These are phyloP conservation scores for Populus davidiana DNA, from an alignment of 345 rosid genomes.

Conservation along the genomic window DNA sequence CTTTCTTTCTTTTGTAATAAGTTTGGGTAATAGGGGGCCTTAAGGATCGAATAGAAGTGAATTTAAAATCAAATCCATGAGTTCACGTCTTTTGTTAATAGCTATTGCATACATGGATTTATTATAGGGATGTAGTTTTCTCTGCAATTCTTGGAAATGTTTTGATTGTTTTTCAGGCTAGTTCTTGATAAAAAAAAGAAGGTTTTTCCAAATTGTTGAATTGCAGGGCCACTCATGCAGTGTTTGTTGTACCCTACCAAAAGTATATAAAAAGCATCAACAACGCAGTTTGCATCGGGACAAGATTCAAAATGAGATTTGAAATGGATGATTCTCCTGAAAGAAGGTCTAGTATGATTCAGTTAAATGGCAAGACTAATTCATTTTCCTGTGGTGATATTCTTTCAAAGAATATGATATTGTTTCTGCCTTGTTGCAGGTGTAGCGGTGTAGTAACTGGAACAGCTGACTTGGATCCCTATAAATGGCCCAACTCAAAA, in stretches of 20 bases:
- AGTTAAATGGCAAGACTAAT: not conserved
- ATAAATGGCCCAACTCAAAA: conserved; percentile 85
- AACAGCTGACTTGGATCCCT: conserved; percentile 66
- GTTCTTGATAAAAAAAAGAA: not conserved
- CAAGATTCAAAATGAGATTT: conserved; percentile 77
- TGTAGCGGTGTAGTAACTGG: conserved; percentile 71
- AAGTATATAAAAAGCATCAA: conserved; percentile 65
- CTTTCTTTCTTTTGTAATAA: too few relatives aligned
- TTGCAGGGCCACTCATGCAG: conserved; percentile 76
- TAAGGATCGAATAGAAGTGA: not conserved
- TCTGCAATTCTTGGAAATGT: not conserved
- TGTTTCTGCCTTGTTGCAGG: conserved; percentile 37
- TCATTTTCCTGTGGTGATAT: not conserved
- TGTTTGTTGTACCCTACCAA: conserved; percentile 71
- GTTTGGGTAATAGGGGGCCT: too few relatives aligned
- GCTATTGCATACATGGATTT: not conserved
- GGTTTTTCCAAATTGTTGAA: conserved; percentile 19
- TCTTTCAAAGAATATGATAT: conserved; percentile 5
- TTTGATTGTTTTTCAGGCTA: not conserved
- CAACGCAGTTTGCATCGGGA: conserved; percentile 54
- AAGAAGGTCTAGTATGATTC: conserved; percentile 48
- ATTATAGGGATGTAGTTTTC: not conserved
- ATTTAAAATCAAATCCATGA: not conserved
- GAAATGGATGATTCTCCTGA: conserved; percentile 85
- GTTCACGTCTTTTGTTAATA: not conserved